Conservation (phyloP, 2,329 filamentous ascomycete species). For the Elsinoe perseae region DNA sequence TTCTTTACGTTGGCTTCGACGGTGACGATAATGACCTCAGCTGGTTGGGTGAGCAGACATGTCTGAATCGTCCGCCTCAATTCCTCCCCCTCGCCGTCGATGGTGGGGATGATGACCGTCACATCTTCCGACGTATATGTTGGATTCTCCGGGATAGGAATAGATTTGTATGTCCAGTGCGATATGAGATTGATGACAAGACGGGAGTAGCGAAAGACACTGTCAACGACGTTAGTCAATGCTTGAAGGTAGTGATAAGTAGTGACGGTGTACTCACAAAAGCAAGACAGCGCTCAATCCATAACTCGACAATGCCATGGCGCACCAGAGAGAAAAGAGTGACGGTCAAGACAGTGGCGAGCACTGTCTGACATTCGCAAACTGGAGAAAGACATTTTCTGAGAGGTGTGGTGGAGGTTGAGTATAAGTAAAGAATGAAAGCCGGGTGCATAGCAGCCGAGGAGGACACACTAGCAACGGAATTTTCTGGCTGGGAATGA, state of each 20-base stretch:
- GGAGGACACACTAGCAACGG: conserved; percentile 6
- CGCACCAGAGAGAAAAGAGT: conserved; percentile 15
- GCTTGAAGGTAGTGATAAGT: neutral
- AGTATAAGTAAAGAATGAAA: conserved; percentile 9
- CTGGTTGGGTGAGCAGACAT: conserved; percentile 62
- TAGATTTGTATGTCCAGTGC: conserved; percentile 80
- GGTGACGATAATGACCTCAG: conserved; percentile 75
- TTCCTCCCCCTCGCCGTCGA: conserved; percentile 79
- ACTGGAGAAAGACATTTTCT: neutral
- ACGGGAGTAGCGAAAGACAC: conserved; percentile 80
- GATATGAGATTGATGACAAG: conserved; percentile 77
- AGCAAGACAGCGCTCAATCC: conserved; percentile 18
- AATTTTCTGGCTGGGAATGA: conserved; percentile 13
- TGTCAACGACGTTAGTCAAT: conserved; percentile 32
- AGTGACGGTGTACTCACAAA: conserved; percentile 17
- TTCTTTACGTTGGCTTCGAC: conserved; percentile 67
- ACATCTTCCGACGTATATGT: conserved; percentile 73
- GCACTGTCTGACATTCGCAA: conserved; percentile 11
- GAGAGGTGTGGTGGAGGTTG: conserved; percentile 5
- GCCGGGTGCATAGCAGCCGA: conserved; percentile 12
- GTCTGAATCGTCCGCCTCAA: conserved; percentile 72
- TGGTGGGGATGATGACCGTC: conserved; percentile 87
- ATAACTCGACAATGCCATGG: conserved; percentile 20
- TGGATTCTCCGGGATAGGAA: conserved; percentile 74
- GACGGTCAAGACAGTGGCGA: conserved; percentile 17